Evolutionary conservation across 148 eudicot species (phyloP), one percentile per base, ranked within the genome.

Genomic region (Cornus suecica): DNA sequence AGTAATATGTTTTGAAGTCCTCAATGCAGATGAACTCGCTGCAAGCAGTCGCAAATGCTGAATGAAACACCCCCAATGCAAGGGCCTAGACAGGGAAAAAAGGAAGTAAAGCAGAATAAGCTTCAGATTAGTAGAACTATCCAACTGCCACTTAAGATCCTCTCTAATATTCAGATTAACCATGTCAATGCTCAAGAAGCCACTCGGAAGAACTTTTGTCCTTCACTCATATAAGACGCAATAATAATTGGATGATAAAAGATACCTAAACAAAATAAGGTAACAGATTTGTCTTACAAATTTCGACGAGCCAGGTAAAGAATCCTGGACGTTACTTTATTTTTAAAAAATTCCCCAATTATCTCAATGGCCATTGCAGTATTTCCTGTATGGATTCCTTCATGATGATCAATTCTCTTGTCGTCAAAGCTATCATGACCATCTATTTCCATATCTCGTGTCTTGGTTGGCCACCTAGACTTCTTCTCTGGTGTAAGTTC

Each of bases 221-320:
- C 37, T 74, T 27, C 30, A 30, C 70, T 28, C 51, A 14, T 63
- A 32, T 4, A 34, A 71, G 30, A 73, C 27, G 66, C 69, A 63
- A 65, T 45, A 3, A 42, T 9, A 34, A 28, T 24, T 11, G 2
- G 31, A 45, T 8, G 25, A 58, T 24, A 56, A 6, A 32, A 76
- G n/a, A 80, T 67, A 69, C 32, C 8, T n/a, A 58, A 58, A 58
- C 18, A 18, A 7, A 58, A 58, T 25, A 58, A 20, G 9, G 20
- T 3, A 58, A 58, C 62, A 58, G 62, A 58, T 58, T 5, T 58
- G 8, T 52, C 88, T 84, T 84, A 94, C 99, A 90, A 84, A 83
- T 92, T 92, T 70, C 84, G 83, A 61, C 93, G 90, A 72, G 94
- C 94, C 90, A 94, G 80, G 78, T 82, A 86, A 77, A 94, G 96